Evolutionary conservation across 1,284 basidiomycete species (phyloP).

Genomic region (Rhodotorula sp.): DNA sequence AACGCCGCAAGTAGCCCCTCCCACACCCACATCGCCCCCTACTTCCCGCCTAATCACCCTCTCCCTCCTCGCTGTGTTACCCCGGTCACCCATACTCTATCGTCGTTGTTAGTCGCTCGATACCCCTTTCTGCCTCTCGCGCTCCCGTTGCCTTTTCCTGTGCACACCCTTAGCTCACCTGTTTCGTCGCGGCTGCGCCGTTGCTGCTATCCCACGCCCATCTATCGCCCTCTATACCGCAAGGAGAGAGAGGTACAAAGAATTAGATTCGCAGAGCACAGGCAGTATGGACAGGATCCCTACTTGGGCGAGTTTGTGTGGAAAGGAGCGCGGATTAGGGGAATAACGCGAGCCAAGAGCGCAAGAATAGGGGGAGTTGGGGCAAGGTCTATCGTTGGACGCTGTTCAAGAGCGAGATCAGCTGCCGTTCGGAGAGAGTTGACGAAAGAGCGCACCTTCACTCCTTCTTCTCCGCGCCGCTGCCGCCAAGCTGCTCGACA

Average conservation of each 20-base stretch:
- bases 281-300: too few relatives aligned
- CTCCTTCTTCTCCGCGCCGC: background rate
- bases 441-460: background rate
- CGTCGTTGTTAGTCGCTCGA: too few relatives aligned
- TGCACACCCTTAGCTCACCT: too few relatives aligned
- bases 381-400: background rate
- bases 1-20: constrained; percentile 29
- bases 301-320: too few relatives aligned
- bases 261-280: too few relatives aligned
- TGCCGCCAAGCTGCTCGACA: constrained; percentile 13
- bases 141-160: too few relatives aligned
- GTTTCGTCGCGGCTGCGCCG: too few relatives aligned
- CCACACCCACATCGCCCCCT: background rate
- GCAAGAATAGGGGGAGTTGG: background rate
- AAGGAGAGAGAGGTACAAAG: too few relatives aligned
- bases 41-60: background rate
- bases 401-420: background rate
- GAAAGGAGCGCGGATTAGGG: too few relatives aligned
- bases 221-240: too few relatives aligned
- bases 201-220: too few relatives aligned
- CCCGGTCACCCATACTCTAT: background rate
- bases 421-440: background rate
- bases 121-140: background rate
- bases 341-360: too few relatives aligned
- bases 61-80: background rate